Base-by-base conservation (phyloP, 2,329 filamentous ascomycete genomes). In the Blastomyces percursus region DNA sequence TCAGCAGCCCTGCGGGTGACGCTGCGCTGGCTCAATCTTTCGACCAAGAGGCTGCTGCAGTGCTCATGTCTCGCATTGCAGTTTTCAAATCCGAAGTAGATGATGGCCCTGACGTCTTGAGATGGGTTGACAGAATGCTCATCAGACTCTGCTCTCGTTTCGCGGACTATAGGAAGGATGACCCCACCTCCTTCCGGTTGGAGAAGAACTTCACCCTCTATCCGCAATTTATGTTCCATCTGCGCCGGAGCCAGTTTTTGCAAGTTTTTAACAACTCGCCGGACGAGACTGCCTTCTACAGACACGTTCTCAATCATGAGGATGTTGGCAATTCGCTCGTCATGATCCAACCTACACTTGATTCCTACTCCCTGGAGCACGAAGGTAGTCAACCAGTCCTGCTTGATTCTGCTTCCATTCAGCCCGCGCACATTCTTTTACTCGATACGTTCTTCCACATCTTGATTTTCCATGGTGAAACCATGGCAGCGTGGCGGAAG, bases 371-470 rank as follows among this genome's bases (percentile, higher is more conserved):
- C 1, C 92, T 99, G 72, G 93, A 97, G 69, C 91, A 96, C 71
- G 93, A 97, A 64, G 92, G 92, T 32, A 88, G 90, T 56, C 86
- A 92, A 67, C 93, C 94, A 1, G 94, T 99, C n/a, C 80, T 99
- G 30, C 84, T 99, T 44, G 94, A 99, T 75, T 97, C 93, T 16
- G 92, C 91, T 44, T 96, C 91, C 6, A 99, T 99, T 69, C 93
- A 97, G 73, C 88, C 91, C 11, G 90, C 92, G 27, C 95, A 96
- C 64, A 90, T 97, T 64, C 83, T 99, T 59, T 85, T 99, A 12
- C 86, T 99, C 62, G 94, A 99, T 71, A 97, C 94, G 0, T 99
- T 99, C 81, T 99, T 99, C 84, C 94, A 99, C 75, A 99, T 99
- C 65, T 85, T 99, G 62, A 99, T 99, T 70, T 99, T 97, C 84